These are phyloP conservation scores for Withania somnifera DNA, from an alignment of 305 asterid genomes.

Conservation along the genomic window DNA sequence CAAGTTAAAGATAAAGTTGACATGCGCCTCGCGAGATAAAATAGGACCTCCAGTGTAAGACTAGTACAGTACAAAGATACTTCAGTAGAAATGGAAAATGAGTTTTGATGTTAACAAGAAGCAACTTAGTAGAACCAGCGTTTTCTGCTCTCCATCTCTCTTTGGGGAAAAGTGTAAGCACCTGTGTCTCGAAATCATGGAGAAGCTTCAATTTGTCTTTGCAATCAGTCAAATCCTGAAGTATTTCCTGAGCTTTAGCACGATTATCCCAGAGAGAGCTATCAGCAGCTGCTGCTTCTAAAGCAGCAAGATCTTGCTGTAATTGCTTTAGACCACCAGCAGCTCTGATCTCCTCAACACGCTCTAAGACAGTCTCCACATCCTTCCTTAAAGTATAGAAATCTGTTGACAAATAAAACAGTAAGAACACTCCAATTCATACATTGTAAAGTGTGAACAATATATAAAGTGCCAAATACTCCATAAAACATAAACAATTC, in stretches of 20 bases:
- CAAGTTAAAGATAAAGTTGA: not conserved
- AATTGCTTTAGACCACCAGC: conserved; percentile 70
- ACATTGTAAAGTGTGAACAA: not conserved
- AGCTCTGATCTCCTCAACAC: conserved; percentile 77
- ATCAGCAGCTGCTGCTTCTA: conserved; percentile 79
- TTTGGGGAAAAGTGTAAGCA: conserved; percentile 13
- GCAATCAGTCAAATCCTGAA: conserved; percentile 79
- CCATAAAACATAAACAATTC: not conserved
- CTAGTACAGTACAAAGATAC: not conserved
- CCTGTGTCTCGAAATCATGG: conserved; percentile 76
- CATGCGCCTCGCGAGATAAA: not conserved
- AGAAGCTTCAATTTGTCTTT: conserved; percentile 82
- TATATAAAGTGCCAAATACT: not conserved
- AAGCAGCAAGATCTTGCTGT: conserved; percentile 48
- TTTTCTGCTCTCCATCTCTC: not conserved
- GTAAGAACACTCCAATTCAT: not conserved
- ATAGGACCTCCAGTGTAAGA: not conserved
- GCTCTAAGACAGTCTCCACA: conserved; percentile 51
- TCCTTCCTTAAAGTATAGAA: conserved; percentile 80
- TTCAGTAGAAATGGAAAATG: not conserved
- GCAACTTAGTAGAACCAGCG: not conserved
- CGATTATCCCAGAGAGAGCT: conserved; percentile 93
- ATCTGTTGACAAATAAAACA: conserved; percentile 31
- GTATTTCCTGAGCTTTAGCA: conserved; percentile 86
- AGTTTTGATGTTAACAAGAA: not conserved